Base-by-base conservation (phyloP, 1,284 basidiomycete species). In the Cerioporus squamosus region DNA sequence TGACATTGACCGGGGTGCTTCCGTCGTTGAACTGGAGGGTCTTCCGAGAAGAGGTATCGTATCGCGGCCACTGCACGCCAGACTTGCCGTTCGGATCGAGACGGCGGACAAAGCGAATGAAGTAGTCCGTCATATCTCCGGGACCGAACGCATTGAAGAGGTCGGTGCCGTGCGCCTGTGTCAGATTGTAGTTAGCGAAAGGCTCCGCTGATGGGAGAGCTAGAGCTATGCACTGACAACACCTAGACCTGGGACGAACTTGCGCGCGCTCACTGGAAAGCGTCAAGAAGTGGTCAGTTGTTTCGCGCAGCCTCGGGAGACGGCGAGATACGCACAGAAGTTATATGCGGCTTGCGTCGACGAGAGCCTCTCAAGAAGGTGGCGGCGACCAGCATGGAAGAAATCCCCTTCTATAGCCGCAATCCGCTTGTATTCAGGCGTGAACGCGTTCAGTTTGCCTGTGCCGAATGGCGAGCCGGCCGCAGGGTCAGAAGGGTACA, bases 391-490 rank as follows among this genome's bases (percentile, higher is more conserved):
- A 0, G 74, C 81, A 48, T 84, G 81, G 68, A 85, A 84, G 0
- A 77, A 65, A 55, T 85, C 84, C 0, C 81, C 82, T 44, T 72
- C 71, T 60, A 85, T 69, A 0, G 81, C 74, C 9, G 83, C 76
- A 2, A 84, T 64, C 18, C 83, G 72, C 68, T 84, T 82, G 71
- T 72, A 84, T 55, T 84, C 73, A 0, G 79, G 78, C 0, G 77
- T 75, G 15, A 84, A 57, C 0, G 71, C 74, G 59, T 83, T 79
- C 2, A 74, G 45, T 26, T 69, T 57, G 0, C 80, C 77, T 0
- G 83, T 85, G 46, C 74, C 70, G 60, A 77, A 86, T 0, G 84
- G 84, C 1, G 83, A 83, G 9, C 83, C 82, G 61, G 78, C 63
- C 0, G 70, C 71, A 22, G 77, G 67, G 52, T 82, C 77, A 2